Percentiles rank a stretch among this genome's conserved stretches.
phyloP scores from a whole-genome alignment of 2,329 filamentous ascomycete genomes.

The Monosporascus sp. region DNA sequence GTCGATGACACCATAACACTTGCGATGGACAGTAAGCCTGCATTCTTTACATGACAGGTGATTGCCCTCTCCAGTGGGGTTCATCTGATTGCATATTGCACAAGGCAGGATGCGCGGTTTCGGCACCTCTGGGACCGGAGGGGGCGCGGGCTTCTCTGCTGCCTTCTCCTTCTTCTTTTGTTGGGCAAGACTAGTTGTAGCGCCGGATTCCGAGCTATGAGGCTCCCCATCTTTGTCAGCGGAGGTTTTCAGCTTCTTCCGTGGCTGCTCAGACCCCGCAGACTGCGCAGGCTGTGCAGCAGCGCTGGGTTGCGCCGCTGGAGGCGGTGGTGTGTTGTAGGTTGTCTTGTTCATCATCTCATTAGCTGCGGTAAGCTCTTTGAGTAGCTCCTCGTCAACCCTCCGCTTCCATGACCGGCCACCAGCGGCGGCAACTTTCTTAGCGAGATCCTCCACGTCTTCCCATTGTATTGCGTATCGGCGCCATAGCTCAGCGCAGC shows the following conservation, averaged over 20 bases:
- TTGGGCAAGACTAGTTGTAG: slow-evolving; percentile 33
- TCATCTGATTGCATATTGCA: slow-evolving; percentile 72
- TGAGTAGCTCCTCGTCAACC: slow-evolving; percentile 84
- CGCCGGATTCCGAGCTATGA: slow-evolving; percentile 38
- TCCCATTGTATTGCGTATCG: slow-evolving; percentile 96
- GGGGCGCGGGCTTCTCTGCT: slow-evolving; percentile 54
- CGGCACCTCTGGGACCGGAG: slow-evolving; percentile 68
- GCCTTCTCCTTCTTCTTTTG: slow-evolving; percentile 57
- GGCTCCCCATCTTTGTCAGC: slow-evolving; percentile 47
- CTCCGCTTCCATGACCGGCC: slow-evolving; percentile 81
- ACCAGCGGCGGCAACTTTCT: slow-evolving; percentile 75
- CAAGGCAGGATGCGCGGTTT: slow-evolving; percentile 77
- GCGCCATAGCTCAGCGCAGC: slow-evolving; percentile 90
- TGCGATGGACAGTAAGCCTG: slow-evolving; percentile 82
- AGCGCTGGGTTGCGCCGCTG: slow-evolving; percentile 24
- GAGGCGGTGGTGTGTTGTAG: slow-evolving; percentile 29
- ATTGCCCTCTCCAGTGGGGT: slow-evolving; percentile 60
- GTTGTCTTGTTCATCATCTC: slow-evolving; percentile 48
- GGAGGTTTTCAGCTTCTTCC: slow-evolving; percentile 58
- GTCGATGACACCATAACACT: slow-evolving; percentile 81
- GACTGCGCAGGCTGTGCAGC: slow-evolving; percentile 22
- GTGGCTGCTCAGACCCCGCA: slow-evolving; percentile 42
- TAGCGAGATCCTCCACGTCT: slow-evolving; percentile 82
- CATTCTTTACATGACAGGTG: slow-evolving; percentile 81
- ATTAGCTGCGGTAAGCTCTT: slow-evolving; percentile 62